Evolutionary conservation across 108 stramenopile species (phyloP), one percentile per base, ranked within the genome.

Genomic region (Skeletonema marinoi): DNA sequence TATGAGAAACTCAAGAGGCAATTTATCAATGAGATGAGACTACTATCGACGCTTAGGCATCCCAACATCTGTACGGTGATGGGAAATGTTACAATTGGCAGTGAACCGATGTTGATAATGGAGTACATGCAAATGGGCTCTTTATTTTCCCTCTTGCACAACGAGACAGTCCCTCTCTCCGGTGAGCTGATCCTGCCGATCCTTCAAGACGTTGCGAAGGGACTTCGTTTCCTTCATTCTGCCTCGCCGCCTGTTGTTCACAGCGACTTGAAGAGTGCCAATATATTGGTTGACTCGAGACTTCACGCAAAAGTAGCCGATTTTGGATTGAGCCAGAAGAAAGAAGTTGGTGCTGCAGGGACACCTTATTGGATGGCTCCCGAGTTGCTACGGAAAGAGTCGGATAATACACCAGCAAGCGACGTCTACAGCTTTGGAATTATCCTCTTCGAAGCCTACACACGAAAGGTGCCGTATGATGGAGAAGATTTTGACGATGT

Each of bases 291-390:
- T 32, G 90, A 91, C 65, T 29, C 58, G 16, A 78, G 75, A 5
- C 86, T 89, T 58, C 70, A 80, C 11, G 90, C 90, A 13, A 91
- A 91, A 60, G 84, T 91, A 11, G 75, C 85, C 1, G 90, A 89
- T 67, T 91, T 91, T 79, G 90, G 88, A 11, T 51, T 88, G 65
- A 70, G 79, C 5, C 71, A 70, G n/a, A 80, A 78, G 59, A 81
- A 73, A 50, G 30, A 69, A 25, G 8, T 76, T 44, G 85, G 85
- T 11, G 85, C 75, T 21, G 59, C 78, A 33, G 98, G 98, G 12
- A 96, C 97, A 17, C 98, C 98, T 14, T 97, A 85, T 75, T 98
- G 97, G 97, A 98, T 98, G 98, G 96, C 95, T 2, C 97, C 97
- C 3, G 97, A 95, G 68, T 44, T 89, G 25, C 66, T 91, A 19